Evolutionary conservation across 2,329 filamentous ascomycete species (phyloP), one percentile per base, ranked within the genome.

Genomic region (Incumbomyces lentus): DNA sequence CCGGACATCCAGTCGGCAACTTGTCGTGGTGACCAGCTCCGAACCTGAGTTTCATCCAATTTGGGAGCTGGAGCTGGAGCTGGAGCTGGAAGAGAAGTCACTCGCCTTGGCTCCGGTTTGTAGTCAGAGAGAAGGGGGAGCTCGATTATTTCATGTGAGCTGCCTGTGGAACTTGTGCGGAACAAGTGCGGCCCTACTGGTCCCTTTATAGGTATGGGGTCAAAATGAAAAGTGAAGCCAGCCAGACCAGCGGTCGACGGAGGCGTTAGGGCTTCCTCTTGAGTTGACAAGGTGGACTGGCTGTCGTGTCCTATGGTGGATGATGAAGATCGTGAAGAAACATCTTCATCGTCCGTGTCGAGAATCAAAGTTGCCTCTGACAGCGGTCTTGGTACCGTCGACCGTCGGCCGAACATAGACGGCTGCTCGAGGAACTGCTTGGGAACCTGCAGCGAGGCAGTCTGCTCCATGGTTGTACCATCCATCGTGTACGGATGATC

Each of bases 101-200:
- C 49, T 7, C 44, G 50, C 26, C 39, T 19, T 18, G 31, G 36
- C 26, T 43, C 16, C 8, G 22, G 22, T 8, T 26, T 26, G 4
- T 4, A 8, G 22, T 4, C 4, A 8, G 22, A 26, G 22, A 26
- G 22, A 4, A 26, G 22, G 10, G 46, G 40, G 8, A 44, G n/a
- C 12, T 35, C 26, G 18, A 44, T 14, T 5, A 40, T 40, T 13
- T 29, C 8, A 10, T 45, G 37, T 12, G 42, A 45, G 30, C 37
- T 40, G n/a, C 40, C 34, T 18, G 36, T 37, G 14, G 54, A 50
- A 4, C 44, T 80, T 75, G 29, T 76, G 73, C 85, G 79, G 65
- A 95, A 95, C 13, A 95, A 74, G 67, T 95, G 89, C 8, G 89
- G 89, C 1, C 89, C 89, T 54, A 76, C 76, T 2, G 89, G 89